Base-by-base conservation (phyloP, 2,329 filamentous ascomycete species). In the Venturia nashicola region DNA sequence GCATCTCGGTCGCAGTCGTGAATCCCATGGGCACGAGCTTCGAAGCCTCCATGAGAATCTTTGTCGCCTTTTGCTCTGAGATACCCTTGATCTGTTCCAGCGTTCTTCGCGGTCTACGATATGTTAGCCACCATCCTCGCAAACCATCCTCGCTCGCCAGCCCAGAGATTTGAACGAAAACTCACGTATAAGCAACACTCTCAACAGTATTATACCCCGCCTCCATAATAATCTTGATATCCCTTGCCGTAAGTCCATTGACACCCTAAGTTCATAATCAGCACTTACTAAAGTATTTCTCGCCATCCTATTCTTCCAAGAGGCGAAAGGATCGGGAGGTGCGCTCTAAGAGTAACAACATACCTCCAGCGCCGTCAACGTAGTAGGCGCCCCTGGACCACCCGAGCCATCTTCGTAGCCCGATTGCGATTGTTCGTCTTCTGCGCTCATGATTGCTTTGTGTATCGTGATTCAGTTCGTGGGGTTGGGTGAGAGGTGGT, bases 21-120 rank as follows among this genome's bases (percentile, higher is more conserved):
- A 99, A 99, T 51, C 94, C 94, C 92, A 99, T 96, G 0, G 94
- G 94, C 0, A 99, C 94, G 61, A 97, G 83, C 76, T 97, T 99
- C 1, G 91, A 92, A 36, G 93, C 93, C 81, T 97, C 94, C 16
- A 85, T 86, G 36, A 99, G 80, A 48, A 99, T 86, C 73, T 97
- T 97, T 42, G 85, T 86, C 2, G 95, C 94, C 74, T 99, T 99
- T 72, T 95, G 89, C 76, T 97, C 93, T 1, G 94, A 99, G 42
- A 99, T 96, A 65, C 94, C 94, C 75, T 97, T 99, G 76, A 99
- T 93, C 74, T 95, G 91, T 75, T 99, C 93, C 20, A 99, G 79
- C 64, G 88, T 80, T 71, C 93, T 85, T 69, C 82, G 83, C 23
- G 86, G 85, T 62, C 84, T 87, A 65, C 59, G n/a, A 23, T 34